Percentiles rank a stretch among this genome's conserved stretches.
Evolutionary conservation across 78 protist species (phyloP).

Genomic region (Bodo saltans): DNA sequence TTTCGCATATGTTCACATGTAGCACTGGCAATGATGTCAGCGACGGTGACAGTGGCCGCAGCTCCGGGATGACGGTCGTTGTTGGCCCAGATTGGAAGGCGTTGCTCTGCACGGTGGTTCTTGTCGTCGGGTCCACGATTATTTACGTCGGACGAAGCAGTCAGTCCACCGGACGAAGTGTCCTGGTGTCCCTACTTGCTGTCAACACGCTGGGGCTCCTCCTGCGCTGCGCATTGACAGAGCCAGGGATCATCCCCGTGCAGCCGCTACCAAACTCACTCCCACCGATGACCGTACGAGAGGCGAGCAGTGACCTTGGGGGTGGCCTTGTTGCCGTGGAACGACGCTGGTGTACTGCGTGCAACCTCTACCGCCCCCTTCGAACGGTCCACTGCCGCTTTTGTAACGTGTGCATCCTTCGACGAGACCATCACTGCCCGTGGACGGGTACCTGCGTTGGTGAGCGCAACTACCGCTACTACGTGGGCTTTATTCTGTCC

Average conservation of each 20-base stretch:
- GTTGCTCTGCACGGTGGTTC: not conserved
- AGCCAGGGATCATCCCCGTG: not conserved
- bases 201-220: not conserved
- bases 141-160: too few relatives aligned
- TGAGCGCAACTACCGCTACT: constrained; percentile 38
- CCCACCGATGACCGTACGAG: too few relatives aligned
- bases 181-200: not conserved
- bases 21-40: too few relatives aligned
- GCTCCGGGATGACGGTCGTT: too few relatives aligned
- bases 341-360: constrained; percentile 39
- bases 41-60: too few relatives aligned
- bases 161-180: too few relatives aligned
- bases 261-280: too few relatives aligned
- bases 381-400: constrained; percentile 55
- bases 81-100: not conserved
- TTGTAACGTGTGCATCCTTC: constrained; percentile 60
- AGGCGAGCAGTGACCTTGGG: too few relatives aligned
- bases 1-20: too few relatives aligned
- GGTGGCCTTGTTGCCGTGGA: too few relatives aligned
- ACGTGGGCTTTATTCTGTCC: not conserved
- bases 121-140: not conserved
- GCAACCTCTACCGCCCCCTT: constrained; percentile 38
- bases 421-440: constrained; percentile 91
- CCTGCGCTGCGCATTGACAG: not conserved
- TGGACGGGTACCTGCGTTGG: constrained; percentile 87